These are phyloP conservation scores for Crataegus laevigata DNA, from an alignment of 306 rosid genomes.

Conservation along the genomic window DNA sequence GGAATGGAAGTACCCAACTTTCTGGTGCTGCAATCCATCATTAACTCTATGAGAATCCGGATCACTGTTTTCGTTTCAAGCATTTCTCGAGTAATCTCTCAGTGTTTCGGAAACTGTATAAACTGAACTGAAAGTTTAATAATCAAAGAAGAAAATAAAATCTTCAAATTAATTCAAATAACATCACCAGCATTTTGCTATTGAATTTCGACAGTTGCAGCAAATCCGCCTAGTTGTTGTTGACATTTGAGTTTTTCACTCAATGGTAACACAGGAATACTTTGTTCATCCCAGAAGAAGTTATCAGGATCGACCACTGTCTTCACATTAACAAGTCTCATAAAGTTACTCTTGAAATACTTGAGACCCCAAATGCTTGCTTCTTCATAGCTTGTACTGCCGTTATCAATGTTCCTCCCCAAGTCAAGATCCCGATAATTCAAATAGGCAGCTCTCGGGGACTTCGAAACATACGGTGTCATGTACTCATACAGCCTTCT, in stretches of 20 bases:
- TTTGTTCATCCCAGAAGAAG: slow-evolving; percentile 71
- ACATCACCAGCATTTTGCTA: background rate
- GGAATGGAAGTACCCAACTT: no score
- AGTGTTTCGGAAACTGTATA: no score
- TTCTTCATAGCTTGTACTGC: background rate
- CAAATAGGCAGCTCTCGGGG: slow-evolving; percentile 67
- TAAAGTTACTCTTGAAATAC: slow-evolving; percentile 63
- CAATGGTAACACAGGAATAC: slow-evolving; percentile 32
- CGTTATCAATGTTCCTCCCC: background rate
- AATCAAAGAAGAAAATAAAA: no score
- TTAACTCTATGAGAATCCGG: no score
- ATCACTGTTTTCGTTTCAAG: no score
- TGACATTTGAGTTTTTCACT: background rate
- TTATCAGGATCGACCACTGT: slow-evolving; percentile 60
- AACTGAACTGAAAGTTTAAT: no score
- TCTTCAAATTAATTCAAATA: background rate
- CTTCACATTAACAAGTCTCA: slow-evolving; percentile 48
- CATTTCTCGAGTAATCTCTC: no score
- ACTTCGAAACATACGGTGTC: slow-evolving; percentile 53
- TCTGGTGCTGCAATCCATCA: no score
- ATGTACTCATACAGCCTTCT: slow-evolving; percentile 49
- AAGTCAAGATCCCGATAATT: slow-evolving; percentile 65
- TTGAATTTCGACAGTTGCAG: background rate
- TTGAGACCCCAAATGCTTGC: slow-evolving; percentile 42
- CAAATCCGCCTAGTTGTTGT: background rate